Evolutionary conservation across 345 rosid species (phyloP).

Genomic region (Lumnitzera racemosa): DNA sequence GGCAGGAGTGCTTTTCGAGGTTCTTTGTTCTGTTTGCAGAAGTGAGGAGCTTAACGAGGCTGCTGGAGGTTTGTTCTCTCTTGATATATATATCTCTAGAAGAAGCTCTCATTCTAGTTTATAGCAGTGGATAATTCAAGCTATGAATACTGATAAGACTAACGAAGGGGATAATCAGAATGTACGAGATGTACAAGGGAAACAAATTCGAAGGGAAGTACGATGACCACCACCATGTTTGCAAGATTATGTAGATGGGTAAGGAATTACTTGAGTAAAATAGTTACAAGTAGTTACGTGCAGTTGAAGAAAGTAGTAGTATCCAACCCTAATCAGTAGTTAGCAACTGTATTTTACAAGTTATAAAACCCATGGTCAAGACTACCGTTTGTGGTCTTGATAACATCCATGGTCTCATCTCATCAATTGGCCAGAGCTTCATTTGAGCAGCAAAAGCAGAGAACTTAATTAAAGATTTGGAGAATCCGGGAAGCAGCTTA

Average conservation of each 20-base stretch:
- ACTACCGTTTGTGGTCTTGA: conserved; percentile 87
- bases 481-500: too few species aligned
- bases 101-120: not conserved
- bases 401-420: conserved; percentile 55
- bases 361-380: conserved; percentile 47
- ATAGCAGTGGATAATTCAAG: not conserved
- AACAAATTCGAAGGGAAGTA: conserved; percentile 27
- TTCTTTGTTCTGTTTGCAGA: conserved; percentile 92
- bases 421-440: conserved; percentile 68
- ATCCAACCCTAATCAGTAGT: not conserved
- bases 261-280: too few species aligned
- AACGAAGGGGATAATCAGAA: conserved; percentile 1
- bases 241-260: too few species aligned
- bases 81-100: not conserved
- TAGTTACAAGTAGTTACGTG: conserved; percentile 26
- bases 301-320: conserved; percentile 84
- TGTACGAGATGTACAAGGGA: conserved; percentile 79
- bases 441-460: conserved; percentile 80
- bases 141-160: conserved; percentile 85
- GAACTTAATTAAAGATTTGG: conserved; percentile 30
- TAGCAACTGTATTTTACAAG: conserved; percentile 4
- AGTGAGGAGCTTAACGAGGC: conserved; percentile 95
- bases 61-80: conserved; percentile 70
- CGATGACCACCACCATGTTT: too few species aligned
- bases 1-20: conserved; percentile 97